Base-by-base conservation (phyloP, 192 early-diverging fungal genomes). In the Powellomyces hirtus region DNA sequence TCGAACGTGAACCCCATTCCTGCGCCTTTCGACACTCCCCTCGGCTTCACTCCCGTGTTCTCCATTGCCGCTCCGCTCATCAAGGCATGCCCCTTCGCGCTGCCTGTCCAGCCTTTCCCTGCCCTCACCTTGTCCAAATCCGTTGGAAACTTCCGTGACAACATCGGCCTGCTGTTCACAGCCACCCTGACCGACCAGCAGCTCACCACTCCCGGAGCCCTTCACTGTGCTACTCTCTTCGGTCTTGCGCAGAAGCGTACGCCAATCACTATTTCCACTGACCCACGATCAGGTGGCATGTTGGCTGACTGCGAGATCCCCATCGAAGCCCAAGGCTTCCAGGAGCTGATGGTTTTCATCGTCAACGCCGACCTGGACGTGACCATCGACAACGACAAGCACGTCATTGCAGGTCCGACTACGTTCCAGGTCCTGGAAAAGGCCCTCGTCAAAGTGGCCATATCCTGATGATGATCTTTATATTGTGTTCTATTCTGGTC, bases 11-110 rank as follows among this genome's bases (percentile, higher is more conserved):
- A 68, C 66, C 66, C 66, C 2, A 59, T 59, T 30, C 77, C 82
- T 11, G 73, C 75, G 6, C 29, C 80, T 0, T 86, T 86, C 36
- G 84, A 86, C 56, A 76, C 76, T 7, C 78, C 82, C 0, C 70
- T 86, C 31, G 72, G 70, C 7, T 55, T 76, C 51, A 59, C 64
- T 6, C 70, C 79, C 31, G 57, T 84, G 13, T 20, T 85, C 20
- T 75, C 82, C 13, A 65, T 86, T 33, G 84, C 82, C 2, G 74
- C 71, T 26, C 71, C 72, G 24, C 77, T 86, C 53, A 79, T 86
- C 66, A 55, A 62, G 62, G 18, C 24, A 4, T 84, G 84, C 64
- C 74, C 75, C 1, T 70, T 60, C 68, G 27, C 70, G 1, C 49
- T 86, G 11, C 76, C 76, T 20, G 72, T 76, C 7, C 20, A 16